Conservation (phyloP, 768 basidiomycete species). For the Leccinum uliginosum region DNA sequence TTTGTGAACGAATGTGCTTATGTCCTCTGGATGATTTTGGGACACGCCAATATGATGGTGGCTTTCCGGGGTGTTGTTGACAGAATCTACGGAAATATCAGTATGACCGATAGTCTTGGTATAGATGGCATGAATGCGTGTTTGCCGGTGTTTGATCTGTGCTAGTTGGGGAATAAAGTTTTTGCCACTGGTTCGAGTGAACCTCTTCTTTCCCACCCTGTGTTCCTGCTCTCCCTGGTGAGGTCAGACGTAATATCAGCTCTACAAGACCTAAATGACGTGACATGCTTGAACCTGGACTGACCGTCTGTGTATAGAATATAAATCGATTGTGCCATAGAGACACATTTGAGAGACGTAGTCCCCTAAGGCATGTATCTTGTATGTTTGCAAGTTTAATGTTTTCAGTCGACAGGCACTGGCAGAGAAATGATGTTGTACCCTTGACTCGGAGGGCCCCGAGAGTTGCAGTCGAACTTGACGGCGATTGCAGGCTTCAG, state of each 20-base stretch:
- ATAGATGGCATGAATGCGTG: neutral
- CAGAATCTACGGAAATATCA: no score
- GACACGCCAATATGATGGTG: no score
- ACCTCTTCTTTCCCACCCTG: neutral
- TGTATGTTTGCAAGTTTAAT: neutral
- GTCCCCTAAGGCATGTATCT: neutral
- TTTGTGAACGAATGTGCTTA: no score
- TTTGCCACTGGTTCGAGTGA: neutral
- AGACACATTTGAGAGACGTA: neutral
- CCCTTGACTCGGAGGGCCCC: neutral
- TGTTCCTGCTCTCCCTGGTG: neutral
- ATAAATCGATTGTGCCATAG: neutral
- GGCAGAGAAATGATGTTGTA: neutral
- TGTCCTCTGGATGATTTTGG: no score
- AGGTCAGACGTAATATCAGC: neutral
- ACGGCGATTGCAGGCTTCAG: neutral
- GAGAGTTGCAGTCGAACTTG: neutral
- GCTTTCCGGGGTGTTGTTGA: no score
- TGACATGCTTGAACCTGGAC: neutral
- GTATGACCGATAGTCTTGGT: neutral
- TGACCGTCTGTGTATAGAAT: neutral
- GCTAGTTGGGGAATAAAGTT: neutral
- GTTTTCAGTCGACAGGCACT: neutral
- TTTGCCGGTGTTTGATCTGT: neutral
- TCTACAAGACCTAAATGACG: neutral